Evolutionary conservation across 805 yeast genomes (phyloP), one percentile per base, ranked within the genome.

Genomic region (Priceomyces medius): DNA sequence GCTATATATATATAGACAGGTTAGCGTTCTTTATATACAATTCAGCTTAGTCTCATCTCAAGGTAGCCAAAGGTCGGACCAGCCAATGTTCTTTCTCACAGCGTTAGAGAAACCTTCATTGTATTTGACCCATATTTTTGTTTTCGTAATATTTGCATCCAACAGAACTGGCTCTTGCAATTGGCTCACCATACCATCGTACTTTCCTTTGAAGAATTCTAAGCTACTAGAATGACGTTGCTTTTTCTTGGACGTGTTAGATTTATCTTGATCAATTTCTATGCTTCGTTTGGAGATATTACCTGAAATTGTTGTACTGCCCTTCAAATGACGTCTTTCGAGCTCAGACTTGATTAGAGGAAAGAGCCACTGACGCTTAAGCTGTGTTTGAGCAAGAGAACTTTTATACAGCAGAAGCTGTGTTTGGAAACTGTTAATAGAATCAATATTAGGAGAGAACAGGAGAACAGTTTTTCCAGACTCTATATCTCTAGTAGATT

Each of bases 21-120:
- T n/a, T n/a, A n/a, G n/a, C n/a, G n/a, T n/a, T n/a, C n/a, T 23
- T 23, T 23, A n/a, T 26, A 26, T n/a, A 26, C 14, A 14, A n/a
- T 26, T 5, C 29, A 12, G n/a, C n/a, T 26, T 6, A 26, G 29
- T 4, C 12, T n/a, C 16, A 17, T 31, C 17, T 17, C n/a, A 32
- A 16, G 35, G 21, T 16, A 23, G 13, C 83, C 87, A 86, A 18
- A 89, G 60, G 41, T 77, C 83, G 6, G 66, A 59, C 96, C 96
- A 90, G 16, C 82, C 77, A 18, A 89, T 79, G 40, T 83, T 85
- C 54, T 87, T 88, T 24, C 95, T 66, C 2, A 89, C 97, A 0
- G 97, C 97, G 59, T 88, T 85, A 4, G 95, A 85, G 55, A 84
- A 89, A 0, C 97, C 97, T 63, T 89, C 97, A 48, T 85, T 85